Conservation (phyloP, 306 rosid species). For the Quercus bicolor region DNA sequence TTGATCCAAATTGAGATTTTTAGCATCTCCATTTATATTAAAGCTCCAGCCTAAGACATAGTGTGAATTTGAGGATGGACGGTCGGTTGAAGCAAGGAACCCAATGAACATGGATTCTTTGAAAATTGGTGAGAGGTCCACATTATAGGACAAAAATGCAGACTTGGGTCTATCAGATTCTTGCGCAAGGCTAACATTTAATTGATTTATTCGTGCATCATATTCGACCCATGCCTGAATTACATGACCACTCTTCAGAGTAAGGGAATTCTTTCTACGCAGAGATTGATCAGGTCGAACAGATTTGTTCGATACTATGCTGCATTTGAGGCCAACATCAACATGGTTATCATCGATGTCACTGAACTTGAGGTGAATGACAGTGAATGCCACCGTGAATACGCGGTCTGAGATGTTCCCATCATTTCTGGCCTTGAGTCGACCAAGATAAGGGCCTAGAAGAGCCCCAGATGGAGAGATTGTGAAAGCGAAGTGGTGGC, state of each 20-base stretch:
- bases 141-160: slow-evolving; percentile 35
- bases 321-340: slow-evolving; percentile 38
- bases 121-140: slow-evolving; percentile 47
- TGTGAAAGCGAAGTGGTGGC: slow-evolving; percentile 35
- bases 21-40: slow-evolving; percentile 45
- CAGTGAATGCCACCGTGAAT: slow-evolving; percentile 54
- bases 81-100: slow-evolving; percentile 49
- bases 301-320: slow-evolving; percentile 44
- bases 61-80: slow-evolving; percentile 43
- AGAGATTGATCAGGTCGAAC: slow-evolving; percentile 22
- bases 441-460: slow-evolving; percentile 51
- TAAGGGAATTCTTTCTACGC: slow-evolving; percentile 8
- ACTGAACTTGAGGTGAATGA: slow-evolving; percentile 36
- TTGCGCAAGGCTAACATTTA: slow-evolving; percentile 45
- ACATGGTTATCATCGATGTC: slow-evolving; percentile 62
- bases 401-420: slow-evolving; percentile 50
- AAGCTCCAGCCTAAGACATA: slow-evolving; percentile 59
- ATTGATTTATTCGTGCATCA: slow-evolving; percentile 18
- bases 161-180: slow-evolving; percentile 39
- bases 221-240: slow-evolving; percentile 58
- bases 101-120: slow-evolving; percentile 51
- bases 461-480: slow-evolving; percentile 17
- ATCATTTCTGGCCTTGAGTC: slow-evolving; percentile 38
- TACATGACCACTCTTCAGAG: slow-evolving; percentile 41
- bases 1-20: slow-evolving; percentile 7